Evolutionary conservation across 371 early-diverging fungal species (phyloP).

Genomic region (Mortierella sp.): DNA sequence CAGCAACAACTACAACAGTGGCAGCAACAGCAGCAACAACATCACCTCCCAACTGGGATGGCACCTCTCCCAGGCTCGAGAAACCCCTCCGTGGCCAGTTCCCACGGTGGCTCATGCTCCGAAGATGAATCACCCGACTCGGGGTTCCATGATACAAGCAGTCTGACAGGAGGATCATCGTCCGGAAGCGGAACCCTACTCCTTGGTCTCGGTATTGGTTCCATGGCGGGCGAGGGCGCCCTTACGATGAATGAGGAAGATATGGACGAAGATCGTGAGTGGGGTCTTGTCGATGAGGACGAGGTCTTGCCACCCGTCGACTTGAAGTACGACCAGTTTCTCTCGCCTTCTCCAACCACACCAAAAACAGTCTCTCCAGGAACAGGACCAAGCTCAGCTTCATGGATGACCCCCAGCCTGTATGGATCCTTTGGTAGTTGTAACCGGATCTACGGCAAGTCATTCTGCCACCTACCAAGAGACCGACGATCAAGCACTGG

Average conservation of each 20-base stretch:
- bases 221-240: background rate
- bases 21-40: too few species aligned
- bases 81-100: too few species aligned
- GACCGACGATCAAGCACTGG: constrained; percentile 50
- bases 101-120: constrained; percentile 4
- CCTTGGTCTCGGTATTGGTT: background rate
- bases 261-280: constrained; percentile 50
- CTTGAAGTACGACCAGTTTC: too few species aligned
- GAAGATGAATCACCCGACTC: constrained; percentile 32
- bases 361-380: background rate
- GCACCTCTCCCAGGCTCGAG: too few species aligned
- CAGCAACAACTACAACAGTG: background rate
- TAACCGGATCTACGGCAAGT: constrained; percentile 1
- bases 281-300: constrained; percentile 42
- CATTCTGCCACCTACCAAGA: constrained; percentile 10
- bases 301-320: background rate
- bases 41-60: too few species aligned
- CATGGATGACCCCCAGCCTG: too few species aligned
- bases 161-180: background rate
- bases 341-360: too few species aligned
- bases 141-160: constrained; percentile 20
- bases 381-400: background rate
- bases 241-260: constrained; percentile 23
- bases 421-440: background rate
- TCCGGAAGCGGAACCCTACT: background rate